Percentiles rank a stretch among this genome's conserved stretches.
Conservation (phyloP, 495 filamentous ascomycete species). For the Arthonia radiata region DNA sequence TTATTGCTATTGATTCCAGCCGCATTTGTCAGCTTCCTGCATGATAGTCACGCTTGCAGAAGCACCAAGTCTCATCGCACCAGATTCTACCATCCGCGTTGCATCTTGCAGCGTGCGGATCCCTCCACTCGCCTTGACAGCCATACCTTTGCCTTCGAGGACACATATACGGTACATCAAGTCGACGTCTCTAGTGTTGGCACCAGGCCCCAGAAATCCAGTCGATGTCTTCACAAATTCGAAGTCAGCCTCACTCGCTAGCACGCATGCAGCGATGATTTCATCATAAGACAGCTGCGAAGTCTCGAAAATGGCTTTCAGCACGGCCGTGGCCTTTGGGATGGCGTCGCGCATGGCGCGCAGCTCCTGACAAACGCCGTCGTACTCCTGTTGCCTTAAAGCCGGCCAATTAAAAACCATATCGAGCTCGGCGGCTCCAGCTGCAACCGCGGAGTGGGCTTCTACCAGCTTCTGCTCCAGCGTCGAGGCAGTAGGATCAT, state of each 20-base stretch:
- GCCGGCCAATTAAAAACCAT: conserved; percentile 47
- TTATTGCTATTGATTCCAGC: no score
- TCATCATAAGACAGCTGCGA: conserved; percentile 22
- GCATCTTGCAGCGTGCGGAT: no score
- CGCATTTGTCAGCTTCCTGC: no score
- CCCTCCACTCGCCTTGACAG: no score
- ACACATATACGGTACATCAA: no score
- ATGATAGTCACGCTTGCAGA: no score
- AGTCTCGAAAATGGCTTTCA: conserved; percentile 48
- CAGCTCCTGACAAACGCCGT: conserved; percentile 30
- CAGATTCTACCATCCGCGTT: no score
- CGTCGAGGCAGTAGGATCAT: conserved; percentile 33
- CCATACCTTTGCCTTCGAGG: no score
- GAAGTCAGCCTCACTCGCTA: conserved; percentile 31
- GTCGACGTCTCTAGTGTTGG: conserved; percentile 26
- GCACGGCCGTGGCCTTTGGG: conserved; percentile 19
- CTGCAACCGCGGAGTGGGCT: conserved; percentile 25
- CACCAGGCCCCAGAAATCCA: conserved; percentile 37
- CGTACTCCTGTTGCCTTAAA: no score
- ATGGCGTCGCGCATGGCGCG: conserved; percentile 24
- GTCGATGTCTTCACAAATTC: conserved; percentile 50
- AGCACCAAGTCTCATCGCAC: no score
- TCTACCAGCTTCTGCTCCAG: conserved; percentile 27
- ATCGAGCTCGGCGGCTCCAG: conserved; percentile 39
- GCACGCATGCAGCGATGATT: conserved; percentile 32